These are phyloP conservation scores for Candolleomyces eurysporus DNA, from an alignment of 768 basidiomycete genomes.

Conservation along the genomic window DNA sequence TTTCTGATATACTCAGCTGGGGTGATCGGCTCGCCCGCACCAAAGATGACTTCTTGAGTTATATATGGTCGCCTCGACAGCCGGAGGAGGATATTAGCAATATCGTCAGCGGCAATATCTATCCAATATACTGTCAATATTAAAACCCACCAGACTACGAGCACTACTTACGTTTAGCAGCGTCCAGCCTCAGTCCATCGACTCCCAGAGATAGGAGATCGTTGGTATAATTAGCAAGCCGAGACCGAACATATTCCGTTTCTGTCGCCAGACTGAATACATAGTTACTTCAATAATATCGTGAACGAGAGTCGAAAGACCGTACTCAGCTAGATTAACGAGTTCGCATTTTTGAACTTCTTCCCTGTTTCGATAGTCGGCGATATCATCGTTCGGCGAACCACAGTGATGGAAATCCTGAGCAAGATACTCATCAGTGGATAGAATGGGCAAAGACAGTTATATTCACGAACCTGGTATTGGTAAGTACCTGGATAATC, in stretches of 20 bases:
- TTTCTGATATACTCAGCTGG: conserved; percentile 56
- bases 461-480: conserved; percentile 30
- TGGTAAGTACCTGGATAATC: conserved; percentile 49
- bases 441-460: not conserved
- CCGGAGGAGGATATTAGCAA: conserved; percentile 50
- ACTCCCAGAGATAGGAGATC: conserved; percentile 61
- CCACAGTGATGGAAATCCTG: conserved; percentile 67
- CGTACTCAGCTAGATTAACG: conserved; percentile 51
- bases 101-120: conserved; percentile 56
- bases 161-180: conserved; percentile 52
- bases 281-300: not conserved
- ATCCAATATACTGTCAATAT: not conserved
- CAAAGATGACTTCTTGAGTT: conserved; percentile 62
- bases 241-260: conserved; percentile 53
- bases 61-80: conserved; percentile 49
- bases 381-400: conserved; percentile 49
- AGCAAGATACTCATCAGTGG: conserved; percentile 38
- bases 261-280: conserved; percentile 55
- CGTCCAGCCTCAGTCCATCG: conserved; percentile 62
- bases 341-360: conserved; percentile 62
- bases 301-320: not conserved
- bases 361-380: conserved; percentile 47
- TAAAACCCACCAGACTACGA: not conserved
- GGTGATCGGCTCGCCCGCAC: conserved; percentile 48
- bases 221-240: conserved; percentile 55